A percentile compares a stretch with the other conserved stretches of the same genome.
Conservation (phyloP, 208 protist species). For the Crithidia acanthocephali region DNA sequence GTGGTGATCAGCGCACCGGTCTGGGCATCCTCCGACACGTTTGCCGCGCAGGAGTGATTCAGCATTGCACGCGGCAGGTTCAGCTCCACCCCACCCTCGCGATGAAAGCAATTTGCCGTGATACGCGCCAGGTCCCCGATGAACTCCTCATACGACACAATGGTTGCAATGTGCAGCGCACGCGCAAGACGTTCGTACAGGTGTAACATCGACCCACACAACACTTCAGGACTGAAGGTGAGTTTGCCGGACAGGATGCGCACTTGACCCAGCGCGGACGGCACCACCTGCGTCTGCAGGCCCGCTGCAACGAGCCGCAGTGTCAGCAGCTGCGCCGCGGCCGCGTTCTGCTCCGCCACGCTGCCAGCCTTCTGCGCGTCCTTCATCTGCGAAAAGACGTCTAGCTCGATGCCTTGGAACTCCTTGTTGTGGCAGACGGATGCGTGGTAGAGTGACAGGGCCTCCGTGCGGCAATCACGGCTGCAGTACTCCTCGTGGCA, state of each 20-base stretch:
- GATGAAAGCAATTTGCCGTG: constrained; percentile 78
- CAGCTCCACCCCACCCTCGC: constrained; percentile 61
- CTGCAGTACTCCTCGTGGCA: constrained; percentile 93
- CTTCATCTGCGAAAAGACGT: constrained; percentile 79
- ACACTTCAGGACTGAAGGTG: constrained; percentile 59
- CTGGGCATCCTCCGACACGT: constrained; percentile 59
- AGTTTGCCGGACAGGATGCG: constrained; percentile 74
- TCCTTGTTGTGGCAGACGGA: constrained; percentile 67
- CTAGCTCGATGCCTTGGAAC: constrained; percentile 83
- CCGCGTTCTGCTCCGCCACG: constrained; percentile 55
- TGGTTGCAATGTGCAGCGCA: constrained; percentile 64
- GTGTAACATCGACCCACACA: constrained; percentile 63
- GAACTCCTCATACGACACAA: constrained; percentile 85
- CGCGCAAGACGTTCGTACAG: constrained; percentile 76
- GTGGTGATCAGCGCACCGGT: constrained; percentile 59
- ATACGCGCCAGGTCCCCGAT: constrained; percentile 70
- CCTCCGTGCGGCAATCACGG: constrained; percentile 73
- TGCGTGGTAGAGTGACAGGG: constrained; percentile 68
- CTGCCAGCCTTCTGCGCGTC: constrained; percentile 38
- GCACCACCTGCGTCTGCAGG: constrained; percentile 54
- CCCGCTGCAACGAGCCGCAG: constrained; percentile 69
- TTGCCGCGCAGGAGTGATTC: constrained; percentile 86
- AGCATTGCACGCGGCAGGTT: constrained; percentile 76
- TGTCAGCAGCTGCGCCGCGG: constrained; percentile 81
- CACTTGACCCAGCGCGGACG: constrained; percentile 72